Conservation (phyloP, 805 yeast genomes). For the Starmera amethionina region DNA sequence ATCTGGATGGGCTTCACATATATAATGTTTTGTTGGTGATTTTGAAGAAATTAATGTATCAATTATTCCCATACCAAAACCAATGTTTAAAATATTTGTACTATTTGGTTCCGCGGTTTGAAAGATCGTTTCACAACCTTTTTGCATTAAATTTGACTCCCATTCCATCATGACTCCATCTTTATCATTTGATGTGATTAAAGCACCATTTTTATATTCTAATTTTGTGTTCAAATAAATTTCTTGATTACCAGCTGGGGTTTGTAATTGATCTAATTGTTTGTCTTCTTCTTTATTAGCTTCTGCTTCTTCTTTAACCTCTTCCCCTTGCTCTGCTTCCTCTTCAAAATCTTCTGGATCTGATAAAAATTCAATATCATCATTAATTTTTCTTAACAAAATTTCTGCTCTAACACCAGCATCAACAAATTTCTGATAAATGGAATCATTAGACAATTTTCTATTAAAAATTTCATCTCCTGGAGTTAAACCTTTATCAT, state of each 20-base stretch:
- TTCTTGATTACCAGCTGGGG: conserved; percentile 53
- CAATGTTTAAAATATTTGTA: conserved; percentile 63
- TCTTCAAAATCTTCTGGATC: conserved; percentile 21
- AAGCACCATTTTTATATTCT: conserved; percentile 56
- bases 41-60: conserved; percentile 61
- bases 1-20: conserved; percentile 92
- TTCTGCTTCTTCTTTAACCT: conserved; percentile 13
- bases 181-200: conserved; percentile 58
- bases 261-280: conserved; percentile 12
- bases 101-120: conserved; percentile 25
- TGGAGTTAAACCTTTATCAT: conserved; percentile 65
- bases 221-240: conserved; percentile 58
- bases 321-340: conserved; percentile 10
- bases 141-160: conserved; percentile 77
- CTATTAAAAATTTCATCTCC: conserved; percentile 68
- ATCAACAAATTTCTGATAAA: conserved; percentile 46
- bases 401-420: conserved; percentile 92
- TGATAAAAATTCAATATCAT: conserved; percentile 51
- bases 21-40: conserved; percentile 65
- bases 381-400: conserved; percentile 61
- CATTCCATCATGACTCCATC: conserved; percentile 99
- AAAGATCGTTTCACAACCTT: conserved; percentile 71
- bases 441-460: conserved; percentile 28
- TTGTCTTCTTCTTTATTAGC: conserved; percentile 7
- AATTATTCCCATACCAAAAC: conserved; percentile 96